Conservation (phyloP, 768 basidiomycete genomes). For the Paxillus ammoniavirescens region DNA sequence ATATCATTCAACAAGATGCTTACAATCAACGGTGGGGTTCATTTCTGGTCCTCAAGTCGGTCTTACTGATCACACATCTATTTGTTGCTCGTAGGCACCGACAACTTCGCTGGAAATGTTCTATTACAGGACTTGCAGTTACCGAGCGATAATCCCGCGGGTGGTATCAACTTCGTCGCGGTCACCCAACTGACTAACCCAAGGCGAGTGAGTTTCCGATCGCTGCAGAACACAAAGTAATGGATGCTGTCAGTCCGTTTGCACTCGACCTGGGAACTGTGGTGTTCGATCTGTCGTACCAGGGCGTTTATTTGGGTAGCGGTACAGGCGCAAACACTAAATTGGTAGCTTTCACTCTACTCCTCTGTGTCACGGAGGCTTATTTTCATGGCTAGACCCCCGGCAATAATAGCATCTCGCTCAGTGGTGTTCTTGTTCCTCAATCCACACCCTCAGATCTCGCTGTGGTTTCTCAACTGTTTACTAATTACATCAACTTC, state of each 20-base stretch:
- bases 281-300: constrained; percentile 58
- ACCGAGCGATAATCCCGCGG: constrained; percentile 62
- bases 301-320: constrained; percentile 52
- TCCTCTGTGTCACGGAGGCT: neutral
- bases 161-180: constrained; percentile 66
- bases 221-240: constrained; percentile 1
- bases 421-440: constrained; percentile 54
- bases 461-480: constrained; percentile 54
- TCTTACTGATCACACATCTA: neutral
- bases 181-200: constrained; percentile 55
- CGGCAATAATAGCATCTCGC: constrained; percentile 56
- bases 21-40: constrained; percentile 49
- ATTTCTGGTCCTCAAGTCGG: neutral
- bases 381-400: constrained; percentile 36
- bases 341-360: constrained; percentile 41
- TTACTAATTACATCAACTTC: constrained; percentile 71
- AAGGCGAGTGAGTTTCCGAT: constrained; percentile 37
- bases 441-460: constrained; percentile 49
- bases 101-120: constrained; percentile 60
- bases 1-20: constrained; percentile 63
- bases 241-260: constrained; percentile 49
- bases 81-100: constrained; percentile 41
- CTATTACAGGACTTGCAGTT: constrained; percentile 56
- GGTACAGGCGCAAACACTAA: constrained; percentile 51
- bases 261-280: constrained; percentile 67